Percentiles rank a stretch among this genome's conserved stretches.
phyloP scores from a whole-genome alignment of 164 flowering plant species.

The Taxillus chinensis region DNA sequence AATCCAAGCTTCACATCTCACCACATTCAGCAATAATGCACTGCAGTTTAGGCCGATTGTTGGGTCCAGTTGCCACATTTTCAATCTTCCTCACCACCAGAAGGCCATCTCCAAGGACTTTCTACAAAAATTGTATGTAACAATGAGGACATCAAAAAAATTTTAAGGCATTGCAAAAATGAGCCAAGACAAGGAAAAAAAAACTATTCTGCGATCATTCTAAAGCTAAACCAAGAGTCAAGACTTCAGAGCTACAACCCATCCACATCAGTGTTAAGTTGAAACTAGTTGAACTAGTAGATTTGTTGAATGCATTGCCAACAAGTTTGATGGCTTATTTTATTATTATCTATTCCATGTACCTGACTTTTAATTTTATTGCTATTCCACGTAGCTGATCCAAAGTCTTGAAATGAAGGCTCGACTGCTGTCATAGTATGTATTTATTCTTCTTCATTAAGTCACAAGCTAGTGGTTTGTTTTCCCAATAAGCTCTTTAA shows the following conservation, averaged over 20 bases:
- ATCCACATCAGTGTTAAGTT: no score
- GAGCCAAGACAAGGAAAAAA: not conserved
- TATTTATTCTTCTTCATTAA: no score
- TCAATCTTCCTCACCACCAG: slow-evolving; percentile 90
- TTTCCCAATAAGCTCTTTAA: no score
- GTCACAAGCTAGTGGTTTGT: no score
- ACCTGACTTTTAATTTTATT: no score
- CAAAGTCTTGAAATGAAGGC: no score
- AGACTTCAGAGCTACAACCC: not conserved
- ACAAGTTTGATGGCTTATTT: no score
- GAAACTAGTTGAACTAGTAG: no score
- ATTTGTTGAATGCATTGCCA: no score
- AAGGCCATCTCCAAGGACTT: slow-evolving; percentile 95
- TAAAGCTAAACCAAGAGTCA: not conserved
- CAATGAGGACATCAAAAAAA: not conserved
- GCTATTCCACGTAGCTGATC: no score
- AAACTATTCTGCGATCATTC: not conserved
- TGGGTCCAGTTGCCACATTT: slow-evolving; percentile 90
- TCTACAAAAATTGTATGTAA: slow-evolving; percentile 27
- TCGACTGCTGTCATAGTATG: no score
- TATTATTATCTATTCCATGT: no score
- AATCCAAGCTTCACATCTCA: slow-evolving; percentile 50
- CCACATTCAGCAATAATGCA: slow-evolving; percentile 90
- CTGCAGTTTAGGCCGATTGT: slow-evolving; percentile 84
- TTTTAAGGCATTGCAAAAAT: not conserved